Evolutionary conservation across 2,329 filamentous ascomycete genomes (phyloP).

Genomic region (Myriosclerotinia curreyana): DNA sequence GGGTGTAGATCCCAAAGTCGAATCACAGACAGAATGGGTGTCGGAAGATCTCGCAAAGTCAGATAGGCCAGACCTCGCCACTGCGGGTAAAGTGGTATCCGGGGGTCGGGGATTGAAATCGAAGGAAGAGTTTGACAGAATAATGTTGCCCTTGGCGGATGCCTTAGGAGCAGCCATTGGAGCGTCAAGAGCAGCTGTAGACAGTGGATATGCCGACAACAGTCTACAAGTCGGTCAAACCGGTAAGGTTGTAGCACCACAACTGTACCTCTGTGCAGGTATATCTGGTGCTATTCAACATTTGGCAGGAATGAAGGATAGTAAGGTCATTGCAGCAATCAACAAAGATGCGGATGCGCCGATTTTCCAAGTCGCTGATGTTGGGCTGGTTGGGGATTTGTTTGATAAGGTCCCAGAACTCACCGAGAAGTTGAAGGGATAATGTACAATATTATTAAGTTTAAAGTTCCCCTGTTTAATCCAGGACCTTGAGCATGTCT

Average conservation of each 20-base stretch:
- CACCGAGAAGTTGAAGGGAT: constrained; percentile 81
- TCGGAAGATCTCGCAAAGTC: constrained; percentile 91
- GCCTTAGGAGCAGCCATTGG: constrained; percentile 92
- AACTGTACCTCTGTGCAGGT: constrained; percentile 91
- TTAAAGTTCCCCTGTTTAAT: constrained; percentile 36
- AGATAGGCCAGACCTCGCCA: constrained; percentile 87
- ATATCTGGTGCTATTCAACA: constrained; percentile 98
- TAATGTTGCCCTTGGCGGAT: constrained; percentile 92
- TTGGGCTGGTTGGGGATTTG: constrained; percentile 90
- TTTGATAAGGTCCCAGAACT: constrained; percentile 95
- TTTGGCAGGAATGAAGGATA: constrained; percentile 99
- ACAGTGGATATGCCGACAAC: constrained; percentile 97
- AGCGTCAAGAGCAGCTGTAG: constrained; percentile 89
- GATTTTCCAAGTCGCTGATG: constrained; percentile 97
- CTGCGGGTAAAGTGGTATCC: constrained; percentile 86
- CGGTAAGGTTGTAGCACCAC: constrained; percentile 95
- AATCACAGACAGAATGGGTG: constrained; percentile 78
- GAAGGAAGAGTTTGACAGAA: constrained; percentile 91
- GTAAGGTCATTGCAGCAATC: constrained; percentile 97
- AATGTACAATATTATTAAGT: constrained; percentile 32
- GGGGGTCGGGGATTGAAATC: constrained; percentile 94
- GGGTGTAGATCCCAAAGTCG: constrained; percentile 77
- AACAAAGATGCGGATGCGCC: constrained; percentile 98
- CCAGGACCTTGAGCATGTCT: constrained; percentile 56
- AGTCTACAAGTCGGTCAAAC: constrained; percentile 97